Percentiles rank a stretch among this genome's conserved stretches.
These are phyloP conservation scores for Dacryopinax spathularia DNA, from an alignment of 768 basidiomycete genomes.

Conservation along the genomic window DNA sequence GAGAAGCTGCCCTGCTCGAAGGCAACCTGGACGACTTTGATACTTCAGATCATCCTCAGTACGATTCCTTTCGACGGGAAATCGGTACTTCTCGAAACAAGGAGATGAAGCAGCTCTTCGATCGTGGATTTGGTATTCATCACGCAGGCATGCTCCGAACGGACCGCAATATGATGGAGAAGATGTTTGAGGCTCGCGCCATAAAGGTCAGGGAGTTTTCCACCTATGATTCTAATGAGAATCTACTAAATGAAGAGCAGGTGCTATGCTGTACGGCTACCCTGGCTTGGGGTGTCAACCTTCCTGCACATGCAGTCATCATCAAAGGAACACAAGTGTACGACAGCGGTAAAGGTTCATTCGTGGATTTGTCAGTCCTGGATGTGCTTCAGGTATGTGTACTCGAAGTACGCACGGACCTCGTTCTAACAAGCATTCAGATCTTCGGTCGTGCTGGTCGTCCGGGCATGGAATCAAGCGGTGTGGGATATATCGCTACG, in stretches of 20 bases:
- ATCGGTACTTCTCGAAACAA: conserved; percentile 77
- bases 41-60: conserved; percentile 68
- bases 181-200: conserved; percentile 75
- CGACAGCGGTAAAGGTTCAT: conserved; percentile 75
- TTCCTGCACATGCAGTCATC: conserved; percentile 96
- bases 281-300: conserved; percentile 96
- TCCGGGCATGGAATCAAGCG: conserved; percentile 75
- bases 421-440: conserved; percentile 26
- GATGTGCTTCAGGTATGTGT: conserved; percentile 57
- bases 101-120: conserved; percentile 92
- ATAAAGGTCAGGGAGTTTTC: conserved; percentile 53
- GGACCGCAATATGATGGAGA: conserved; percentile 90
- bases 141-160: conserved; percentile 95
- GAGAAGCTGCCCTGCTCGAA: conserved; percentile 59
- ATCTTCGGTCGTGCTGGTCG: conserved; percentile 94
- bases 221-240: not conserved
- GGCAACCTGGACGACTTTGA: conserved; percentile 64
- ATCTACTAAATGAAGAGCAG: conserved; percentile 28
- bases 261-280: conserved; percentile 97
- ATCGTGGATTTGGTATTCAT: conserved; percentile 88
- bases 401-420: not conserved
- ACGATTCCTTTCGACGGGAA: conserved; percentile 55
- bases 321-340: conserved; percentile 98
- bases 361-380: conserved; percentile 82
- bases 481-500: conserved; percentile 94